Evolutionary conservation across 2,329 filamentous ascomycete species (phyloP).

Genomic region (Triangularia verruculosa): DNA sequence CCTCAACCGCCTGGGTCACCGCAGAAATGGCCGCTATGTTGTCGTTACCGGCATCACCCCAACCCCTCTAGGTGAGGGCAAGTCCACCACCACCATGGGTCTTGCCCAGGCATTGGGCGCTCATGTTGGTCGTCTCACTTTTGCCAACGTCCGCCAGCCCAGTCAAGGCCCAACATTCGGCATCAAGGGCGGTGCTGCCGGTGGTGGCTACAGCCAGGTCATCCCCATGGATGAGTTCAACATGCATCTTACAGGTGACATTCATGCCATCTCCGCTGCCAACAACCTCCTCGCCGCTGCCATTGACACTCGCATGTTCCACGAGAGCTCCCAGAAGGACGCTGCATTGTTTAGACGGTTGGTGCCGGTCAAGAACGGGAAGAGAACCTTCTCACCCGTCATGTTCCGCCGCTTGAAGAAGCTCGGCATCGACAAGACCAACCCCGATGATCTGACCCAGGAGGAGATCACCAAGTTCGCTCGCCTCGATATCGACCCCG

Average conservation of each 20-base stretch:
- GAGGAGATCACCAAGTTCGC: constrained; percentile 88
- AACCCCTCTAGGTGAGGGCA: constrained; percentile 93
- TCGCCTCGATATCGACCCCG: constrained; percentile 92
- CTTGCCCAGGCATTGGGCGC: constrained; percentile 88
- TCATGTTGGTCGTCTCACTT: constrained; percentile 81
- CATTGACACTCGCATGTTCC: constrained; percentile 97
- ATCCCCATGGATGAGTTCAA: constrained; percentile 99
- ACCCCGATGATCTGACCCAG: constrained; percentile 84
- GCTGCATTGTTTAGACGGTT: constrained; percentile 81
- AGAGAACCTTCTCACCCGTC: constrained; percentile 79
- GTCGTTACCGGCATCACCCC: constrained; percentile 95
- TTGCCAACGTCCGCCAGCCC: constrained; percentile 95
- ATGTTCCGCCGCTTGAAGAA: constrained; percentile 95
- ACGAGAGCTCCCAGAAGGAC: constrained; percentile 93
- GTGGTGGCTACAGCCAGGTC: constrained; percentile 97
- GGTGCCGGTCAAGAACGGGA: constrained; percentile 86
- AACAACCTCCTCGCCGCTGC: constrained; percentile 96
- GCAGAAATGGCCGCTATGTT: constrained; percentile 84
- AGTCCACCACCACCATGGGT: constrained; percentile 97
- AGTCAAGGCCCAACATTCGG: constrained; percentile 97
- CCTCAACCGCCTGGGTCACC: constrained; percentile 80
- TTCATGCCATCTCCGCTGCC: constrained; percentile 93
- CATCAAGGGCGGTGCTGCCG: constrained; percentile 96
- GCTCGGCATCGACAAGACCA: constrained; percentile 91
- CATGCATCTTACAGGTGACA: constrained; percentile 93